phyloP scores from a whole-genome alignment of 768 basidiomycete genomes.

The Panaeolus cyanescens region DNA sequence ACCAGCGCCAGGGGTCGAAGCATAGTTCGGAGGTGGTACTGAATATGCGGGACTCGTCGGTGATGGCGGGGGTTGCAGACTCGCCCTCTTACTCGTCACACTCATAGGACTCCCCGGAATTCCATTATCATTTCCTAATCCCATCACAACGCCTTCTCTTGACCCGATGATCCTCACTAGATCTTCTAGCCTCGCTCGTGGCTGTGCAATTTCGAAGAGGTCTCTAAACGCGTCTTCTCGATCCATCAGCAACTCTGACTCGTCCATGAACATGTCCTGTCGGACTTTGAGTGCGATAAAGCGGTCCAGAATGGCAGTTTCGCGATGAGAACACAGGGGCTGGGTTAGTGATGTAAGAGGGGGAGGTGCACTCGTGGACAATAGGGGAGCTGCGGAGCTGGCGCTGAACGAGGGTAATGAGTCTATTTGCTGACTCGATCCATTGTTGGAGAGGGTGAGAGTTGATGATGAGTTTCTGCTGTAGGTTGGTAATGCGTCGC shows the following conservation, averaged over 20 bases:
- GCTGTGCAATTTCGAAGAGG: slow-evolving; percentile 77
- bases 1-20: background rate
- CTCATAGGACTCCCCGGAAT: background rate
- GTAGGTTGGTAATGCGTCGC: slow-evolving; percentile 16
- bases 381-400: slow-evolving; percentile 20
- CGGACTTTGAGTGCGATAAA: slow-evolving; percentile 81
- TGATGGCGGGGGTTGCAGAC: slow-evolving; percentile 7
- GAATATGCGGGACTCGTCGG: background rate
- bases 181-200: slow-evolving; percentile 76
- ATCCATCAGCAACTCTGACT: slow-evolving; percentile 73
- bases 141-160: slow-evolving; percentile 40
- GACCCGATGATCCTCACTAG: slow-evolving; percentile 52
- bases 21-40: background rate
- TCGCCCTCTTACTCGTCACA: background rate
- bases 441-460: background rate
- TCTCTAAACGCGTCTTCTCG: slow-evolving; percentile 78
- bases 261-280: slow-evolving; percentile 78
- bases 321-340: slow-evolving; percentile 60
- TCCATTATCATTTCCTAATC: slow-evolving; percentile 16
- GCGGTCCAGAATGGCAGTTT: slow-evolving; percentile 72
- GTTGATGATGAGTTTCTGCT: background rate
- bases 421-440: background rate
- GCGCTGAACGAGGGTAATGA: slow-evolving; percentile 20
- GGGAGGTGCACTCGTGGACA: slow-evolving; percentile 10
- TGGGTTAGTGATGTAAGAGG: slow-evolving; percentile 33